These are phyloP conservation scores for Phlebiopsis flavidoalba DNA, from an alignment of 768 basidiomycete species.

Conservation along the genomic window DNA sequence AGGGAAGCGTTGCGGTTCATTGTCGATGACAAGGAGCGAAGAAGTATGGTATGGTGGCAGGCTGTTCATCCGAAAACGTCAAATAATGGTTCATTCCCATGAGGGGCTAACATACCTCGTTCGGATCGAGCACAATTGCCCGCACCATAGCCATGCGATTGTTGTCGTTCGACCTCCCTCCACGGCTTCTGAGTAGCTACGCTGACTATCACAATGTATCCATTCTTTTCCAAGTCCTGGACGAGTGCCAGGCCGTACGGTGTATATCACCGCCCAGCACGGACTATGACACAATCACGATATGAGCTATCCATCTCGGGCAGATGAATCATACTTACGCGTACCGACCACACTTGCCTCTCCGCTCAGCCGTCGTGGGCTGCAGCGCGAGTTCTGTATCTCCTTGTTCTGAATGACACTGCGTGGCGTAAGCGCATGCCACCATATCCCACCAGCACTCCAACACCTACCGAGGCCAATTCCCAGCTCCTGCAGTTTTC, in stretches of 20 bases:
- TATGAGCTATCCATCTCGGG: constrained; percentile 1
- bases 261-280: constrained; percentile 79
- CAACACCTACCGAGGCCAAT: constrained; percentile 55
- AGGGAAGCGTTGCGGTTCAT: constrained; percentile 81
- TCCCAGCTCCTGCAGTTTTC: constrained; percentile 46
- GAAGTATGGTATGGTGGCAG: constrained; percentile 67
- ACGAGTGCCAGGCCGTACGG: constrained; percentile 70
- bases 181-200: constrained; percentile 65
- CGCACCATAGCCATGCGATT: constrained; percentile 72
- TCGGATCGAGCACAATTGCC: constrained; percentile 76
- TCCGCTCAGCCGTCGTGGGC: constrained; percentile 29
- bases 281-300: constrained; percentile 37
- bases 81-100: neutral
- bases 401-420: constrained; percentile 16
- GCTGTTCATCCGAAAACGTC: constrained; percentile 33
- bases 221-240: constrained; percentile 66
- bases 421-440: constrained; percentile 15
- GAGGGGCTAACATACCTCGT: constrained; percentile 45
- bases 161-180: constrained; percentile 57
- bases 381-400: constrained; percentile 20
- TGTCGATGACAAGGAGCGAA: constrained; percentile 77
- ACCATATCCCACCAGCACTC: constrained; percentile 57
- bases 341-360: constrained; percentile 43
- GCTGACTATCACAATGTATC: constrained; percentile 80
- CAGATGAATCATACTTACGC: constrained; percentile 11